Percentiles rank a stretch among this genome's conserved stretches.
phyloP scores from a whole-genome alignment of 331 rosid genomes.

The Quercus tomentella region DNA sequence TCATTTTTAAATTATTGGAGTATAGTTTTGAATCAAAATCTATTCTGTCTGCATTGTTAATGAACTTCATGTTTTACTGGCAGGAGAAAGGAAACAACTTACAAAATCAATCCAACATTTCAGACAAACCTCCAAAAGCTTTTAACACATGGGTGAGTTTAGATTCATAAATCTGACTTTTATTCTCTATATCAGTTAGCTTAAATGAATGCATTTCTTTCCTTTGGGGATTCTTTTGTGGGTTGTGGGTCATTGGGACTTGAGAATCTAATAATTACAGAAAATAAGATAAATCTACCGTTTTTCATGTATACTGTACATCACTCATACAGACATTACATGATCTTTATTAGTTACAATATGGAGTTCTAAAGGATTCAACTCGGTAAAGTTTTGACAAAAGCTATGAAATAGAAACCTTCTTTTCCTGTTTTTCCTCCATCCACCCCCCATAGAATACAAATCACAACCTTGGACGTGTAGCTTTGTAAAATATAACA shows the following conservation, averaged over 20 bases:
- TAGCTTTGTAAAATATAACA: background rate
- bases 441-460: background rate
- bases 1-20: background rate
- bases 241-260: background rate
- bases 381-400: background rate
- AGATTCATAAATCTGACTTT: background rate
- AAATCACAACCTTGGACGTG: background rate
- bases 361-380: background rate
- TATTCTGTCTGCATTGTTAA: background rate
- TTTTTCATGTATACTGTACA: background rate
- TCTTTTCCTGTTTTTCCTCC: background rate
- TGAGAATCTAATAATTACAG: background rate
- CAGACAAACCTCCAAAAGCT: constrained; percentile 87
- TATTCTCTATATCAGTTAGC: background rate
- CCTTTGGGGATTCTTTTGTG: background rate
- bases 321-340: background rate
- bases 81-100: constrained; percentile 84
- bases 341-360: background rate
- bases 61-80: constrained; percentile 11
- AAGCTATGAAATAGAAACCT: background rate
- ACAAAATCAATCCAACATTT: constrained; percentile 65
- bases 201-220: background rate
- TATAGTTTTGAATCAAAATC: constrained; percentile 1
- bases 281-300: background rate
- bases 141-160: constrained; percentile 66